phyloP scores from a whole-genome alignment of 2,329 filamentous ascomycete species.

The Beauveria sp. region DNA sequence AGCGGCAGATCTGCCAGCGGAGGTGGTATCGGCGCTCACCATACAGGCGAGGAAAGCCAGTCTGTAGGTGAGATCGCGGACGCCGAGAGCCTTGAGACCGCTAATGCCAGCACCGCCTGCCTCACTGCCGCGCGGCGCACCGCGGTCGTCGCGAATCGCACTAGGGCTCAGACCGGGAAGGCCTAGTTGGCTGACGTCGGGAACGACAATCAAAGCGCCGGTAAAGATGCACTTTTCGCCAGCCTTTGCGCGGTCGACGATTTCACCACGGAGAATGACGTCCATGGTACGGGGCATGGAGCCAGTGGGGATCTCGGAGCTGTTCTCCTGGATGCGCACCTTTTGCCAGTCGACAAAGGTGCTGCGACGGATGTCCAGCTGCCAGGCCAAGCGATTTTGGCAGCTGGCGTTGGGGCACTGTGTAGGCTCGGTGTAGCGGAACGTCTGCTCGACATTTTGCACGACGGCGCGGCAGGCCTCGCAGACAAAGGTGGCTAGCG shows the following conservation, averaged over 20 bases:
- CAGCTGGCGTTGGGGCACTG: conserved; percentile 88
- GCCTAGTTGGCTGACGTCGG: conserved; percentile 90
- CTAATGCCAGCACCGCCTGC: conserved; percentile 77
- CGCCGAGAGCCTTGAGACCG: conserved; percentile 86
- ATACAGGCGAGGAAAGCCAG: conserved; percentile 97
- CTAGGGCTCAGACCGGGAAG: conserved; percentile 79
- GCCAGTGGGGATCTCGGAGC: conserved; percentile 93
- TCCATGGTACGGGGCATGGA: conserved; percentile 99
- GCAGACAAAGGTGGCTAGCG: conserved; percentile 85
- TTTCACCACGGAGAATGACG: conserved; percentile 90
- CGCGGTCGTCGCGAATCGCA: conserved; percentile 74
- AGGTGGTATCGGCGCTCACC: conserved; percentile 82
- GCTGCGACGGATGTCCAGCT: conserved; percentile 91
- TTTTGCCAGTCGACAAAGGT: conserved; percentile 99
- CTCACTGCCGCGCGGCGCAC: conserved; percentile 65
- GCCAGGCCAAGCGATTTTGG: conserved; percentile 87
- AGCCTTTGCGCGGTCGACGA: conserved; percentile 94
- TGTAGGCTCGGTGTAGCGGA: conserved; percentile 92
- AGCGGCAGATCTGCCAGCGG: conserved; percentile 65
- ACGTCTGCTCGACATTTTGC: conserved; percentile 91
- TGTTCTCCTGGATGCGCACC: conserved; percentile 96
- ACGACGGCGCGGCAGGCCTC: conserved; percentile 79
- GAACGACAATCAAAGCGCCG: conserved; percentile 89
- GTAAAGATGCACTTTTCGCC: conserved; percentile 99
- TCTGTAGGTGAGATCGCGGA: conserved; percentile 89